These are phyloP conservation scores for Starmera dryadoides DNA, from an alignment of 805 yeast genomes.

Conservation along the genomic window DNA sequence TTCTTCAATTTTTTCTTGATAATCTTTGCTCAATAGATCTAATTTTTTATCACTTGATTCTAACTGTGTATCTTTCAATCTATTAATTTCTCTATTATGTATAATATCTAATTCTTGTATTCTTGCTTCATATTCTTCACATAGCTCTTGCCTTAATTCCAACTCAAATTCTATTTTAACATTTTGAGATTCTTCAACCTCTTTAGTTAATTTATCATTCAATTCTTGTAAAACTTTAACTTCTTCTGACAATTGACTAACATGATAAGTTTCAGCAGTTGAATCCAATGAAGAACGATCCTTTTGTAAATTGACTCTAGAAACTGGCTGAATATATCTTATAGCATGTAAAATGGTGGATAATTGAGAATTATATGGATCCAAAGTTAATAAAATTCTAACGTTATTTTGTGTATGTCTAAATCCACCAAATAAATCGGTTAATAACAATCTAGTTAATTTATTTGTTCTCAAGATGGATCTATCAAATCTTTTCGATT, in stretches of 20 bases:
- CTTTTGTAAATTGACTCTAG: constrained; percentile 14
- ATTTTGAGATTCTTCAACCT: constrained; percentile 16
- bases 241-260: constrained; percentile 11
- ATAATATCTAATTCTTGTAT: constrained; percentile 29
- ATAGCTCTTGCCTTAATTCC: constrained; percentile 22
- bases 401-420: constrained; percentile 12
- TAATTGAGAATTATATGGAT: constrained; percentile 16
- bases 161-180: constrained; percentile 17
- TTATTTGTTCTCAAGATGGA: constrained; percentile 41
- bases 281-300: constrained; percentile 15
- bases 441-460: constrained; percentile 39
- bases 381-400: constrained; percentile 18
- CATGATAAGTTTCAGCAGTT: constrained; percentile 3
- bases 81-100: constrained; percentile 24
- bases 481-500: constrained; percentile 28
- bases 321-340: constrained; percentile 21
- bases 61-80: constrained; percentile 22
- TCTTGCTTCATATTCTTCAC: constrained; percentile 25
- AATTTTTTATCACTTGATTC: constrained; percentile 23
- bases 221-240: constrained; percentile 10
- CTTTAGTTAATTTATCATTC: constrained; percentile 14
- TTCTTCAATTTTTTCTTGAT: constrained; percentile 22
- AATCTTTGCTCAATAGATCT: constrained; percentile 24
- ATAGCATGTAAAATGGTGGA: constrained; percentile 17
- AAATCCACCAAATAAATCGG: constrained; percentile 27